Base-by-base conservation (phyloP, 495 filamentous ascomycete species). In the Elasticomyces elasticus region DNA sequence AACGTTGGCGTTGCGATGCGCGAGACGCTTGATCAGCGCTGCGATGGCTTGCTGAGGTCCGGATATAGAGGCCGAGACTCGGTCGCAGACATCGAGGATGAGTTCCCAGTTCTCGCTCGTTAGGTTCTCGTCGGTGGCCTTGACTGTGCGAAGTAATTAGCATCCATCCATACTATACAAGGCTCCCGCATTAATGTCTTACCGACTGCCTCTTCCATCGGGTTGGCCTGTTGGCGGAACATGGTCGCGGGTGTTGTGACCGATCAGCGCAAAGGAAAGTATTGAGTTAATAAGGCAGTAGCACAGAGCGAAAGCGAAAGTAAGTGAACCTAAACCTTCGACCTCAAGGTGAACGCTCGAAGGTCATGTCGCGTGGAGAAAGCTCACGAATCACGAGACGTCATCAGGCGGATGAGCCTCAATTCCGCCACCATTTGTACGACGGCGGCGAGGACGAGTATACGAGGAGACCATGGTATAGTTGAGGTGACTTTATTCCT, bases 51-150 rank as follows among this genome's bases (percentile, higher is more conserved):
- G 91, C 72, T 94, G 95, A 48, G 89, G 77, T 79, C 84, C 84
- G 25, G 76, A 79, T 45, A 85, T 79, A 56, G 79, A 75, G 45
- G 71, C 69, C 45, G 69, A 72, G 38, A 96, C 92, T 65, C 89
- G 90, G 70, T 98, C 92, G 77, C 91, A 96, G 52, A 97, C 89
- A 77, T 98, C 92, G 70, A 98, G 83, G 69, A 98, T 98, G 67
- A 84, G 89, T 64, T 92, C 92, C 92, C 92, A 98, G 71, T 97
- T 95, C 74, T 97, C 94, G 40, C 86, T 86, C 9, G 92, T 97
- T 65, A 96, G 79, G 68, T 95, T 98, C 76, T 98, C 92, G 68
- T 98, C 92, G 45, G 92, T 98, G 68, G 94, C 90, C 79, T 95
- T 96, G 72, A 86, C 92, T 98, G 49, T 25, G 33, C 28, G 27